Evolutionary conservation across 2,329 filamentous ascomycete genomes (phyloP), one percentile per base, ranked within the genome.

Genomic region (Didymella sp.): DNA sequence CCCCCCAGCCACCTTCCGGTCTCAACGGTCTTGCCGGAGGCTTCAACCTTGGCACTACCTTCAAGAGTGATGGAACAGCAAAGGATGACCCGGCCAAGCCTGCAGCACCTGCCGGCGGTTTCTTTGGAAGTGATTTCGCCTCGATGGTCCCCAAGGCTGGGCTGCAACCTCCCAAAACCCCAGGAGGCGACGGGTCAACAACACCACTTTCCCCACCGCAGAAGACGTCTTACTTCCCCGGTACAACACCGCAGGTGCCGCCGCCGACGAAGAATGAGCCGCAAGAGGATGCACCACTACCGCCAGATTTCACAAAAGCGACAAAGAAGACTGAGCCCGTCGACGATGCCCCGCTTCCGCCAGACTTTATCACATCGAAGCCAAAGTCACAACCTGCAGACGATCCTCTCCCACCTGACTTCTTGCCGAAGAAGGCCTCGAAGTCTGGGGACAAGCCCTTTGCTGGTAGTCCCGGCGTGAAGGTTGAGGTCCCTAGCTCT

Each of bases 1-100:
- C 73, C 17, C 56, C 65, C 19, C 68, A 68, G 43, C 35, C 62
- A 43, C 53, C 67, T 31, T 60, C 68, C 46, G 71, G 72, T 28
- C 56, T 77, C 6, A 76, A 74, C 31, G 72, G 73, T 38, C 65
- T 66, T 54, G 61, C 61, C 49, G 67, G 66, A 15, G 82, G 84
- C 0, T 91, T 91, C 76, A 88, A 89, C 64, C 79, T 91, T 15
- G 83, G 84, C 35, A 87, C 85, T 27, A 87, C 85, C 1, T 92
- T 91, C 77, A 86, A 87, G 67, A 81, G 82, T 8, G 88, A 90
- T 62, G 82, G 84, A 6, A 81, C 82, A 41, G 80, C 84, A 1
- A 86, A 85, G 56, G 83, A 89, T 22, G 85, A 88, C 55, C 76
- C 81, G 31, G 80, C 83, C 8, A 84, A 83, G 59, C 77, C 82